Evolutionary conservation across 352 stramenopile genomes (phyloP), one percentile per base, ranked within the genome.

Genomic region (Phytophthora lateralis): DNA sequence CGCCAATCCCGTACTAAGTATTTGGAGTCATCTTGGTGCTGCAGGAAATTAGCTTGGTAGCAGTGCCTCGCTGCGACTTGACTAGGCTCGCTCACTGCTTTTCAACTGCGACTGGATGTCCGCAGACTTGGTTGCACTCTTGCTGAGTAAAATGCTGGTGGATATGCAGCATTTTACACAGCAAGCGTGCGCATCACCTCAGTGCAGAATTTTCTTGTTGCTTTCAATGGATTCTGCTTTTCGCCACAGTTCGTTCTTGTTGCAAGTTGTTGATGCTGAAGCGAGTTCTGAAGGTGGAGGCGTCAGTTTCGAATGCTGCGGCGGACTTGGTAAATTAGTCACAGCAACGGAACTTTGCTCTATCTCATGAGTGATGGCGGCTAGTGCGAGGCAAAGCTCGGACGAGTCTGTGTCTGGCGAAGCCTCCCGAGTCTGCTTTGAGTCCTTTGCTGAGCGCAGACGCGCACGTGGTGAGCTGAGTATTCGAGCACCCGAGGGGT

Each of bases 401-500:
- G 27, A 56, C 0, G 18, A 18, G 10, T 50, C 24, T 43, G 34
- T 29, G 20, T 27, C 42, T 8, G 45, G 34, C 9, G 35, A 63
- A 49, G 45, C 53, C 11, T 29, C 64, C 12, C 42, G 51, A 26
- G 55, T 53, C 15, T 71, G 60, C 41, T 76, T 71, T 24, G 30
- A 55, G 30, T 60, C 60, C 6, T 66, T 70, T 24, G 21, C 61
- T 3, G 18, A 27, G 18, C 55, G 69, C 3, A 63, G 64, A 41
- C 49, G 42, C 4, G 58, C 43, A 27, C 63, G 66, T 20, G 61
- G 71, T 5, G 60, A 63, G 5, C 59, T 51, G 11, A 74, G 62
- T 38, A 66, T 79, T 41, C 71, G 67, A 49, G 76, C 64, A 1
- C 37, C 54, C 10, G 27, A 57, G 18, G 71, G 63, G 4, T 76